phyloP scores from a whole-genome alignment of 2,329 filamentous ascomycete species.

The Aspergillus transmontanensis region DNA sequence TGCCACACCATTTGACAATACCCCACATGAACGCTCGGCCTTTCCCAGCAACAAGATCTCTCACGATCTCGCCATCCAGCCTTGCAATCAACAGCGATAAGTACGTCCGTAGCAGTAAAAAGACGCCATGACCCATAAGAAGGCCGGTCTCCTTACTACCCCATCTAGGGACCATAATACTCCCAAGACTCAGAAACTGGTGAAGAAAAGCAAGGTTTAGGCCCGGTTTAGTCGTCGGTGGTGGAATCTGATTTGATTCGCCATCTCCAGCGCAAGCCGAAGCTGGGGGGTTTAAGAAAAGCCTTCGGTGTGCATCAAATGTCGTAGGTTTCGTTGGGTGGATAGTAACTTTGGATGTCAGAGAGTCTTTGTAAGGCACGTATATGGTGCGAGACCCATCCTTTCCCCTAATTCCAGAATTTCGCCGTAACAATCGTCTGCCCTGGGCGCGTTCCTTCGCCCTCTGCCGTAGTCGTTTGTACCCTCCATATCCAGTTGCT shows the following conservation, averaged over 20 bases:
- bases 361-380: conserved; percentile 78
- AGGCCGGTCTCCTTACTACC: conserved; percentile 93
- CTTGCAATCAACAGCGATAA: conserved; percentile 90
- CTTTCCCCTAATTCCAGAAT: conserved; percentile 90
- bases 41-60: conserved; percentile 93
- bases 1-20: conserved; percentile 90
- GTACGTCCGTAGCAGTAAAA: conserved; percentile 89
- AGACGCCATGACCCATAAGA: conserved; percentile 83
- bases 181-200: conserved; percentile 92
- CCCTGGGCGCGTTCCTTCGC: conserved; percentile 81
- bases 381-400: conserved; percentile 94
- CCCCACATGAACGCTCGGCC: conserved; percentile 86
- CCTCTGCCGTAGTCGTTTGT: conserved; percentile 72
- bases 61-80: conserved; percentile 91
- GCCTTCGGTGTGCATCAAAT: conserved; percentile 90
- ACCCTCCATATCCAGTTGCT: conserved; percentile 74
- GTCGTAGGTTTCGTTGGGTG: conserved; percentile 87
- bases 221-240: conserved; percentile 87
- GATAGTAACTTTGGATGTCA: conserved; percentile 87
- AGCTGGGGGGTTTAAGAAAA: conserved; percentile 89
- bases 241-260: conserved; percentile 68
- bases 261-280: conserved; percentile 76
- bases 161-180: conserved; percentile 97
- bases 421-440: conserved; percentile 77
- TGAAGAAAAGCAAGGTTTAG: conserved; percentile 95